Evolutionary conservation across 805 yeast genomes (phyloP).

Genomic region (Yamadazyma phyllophila): DNA sequence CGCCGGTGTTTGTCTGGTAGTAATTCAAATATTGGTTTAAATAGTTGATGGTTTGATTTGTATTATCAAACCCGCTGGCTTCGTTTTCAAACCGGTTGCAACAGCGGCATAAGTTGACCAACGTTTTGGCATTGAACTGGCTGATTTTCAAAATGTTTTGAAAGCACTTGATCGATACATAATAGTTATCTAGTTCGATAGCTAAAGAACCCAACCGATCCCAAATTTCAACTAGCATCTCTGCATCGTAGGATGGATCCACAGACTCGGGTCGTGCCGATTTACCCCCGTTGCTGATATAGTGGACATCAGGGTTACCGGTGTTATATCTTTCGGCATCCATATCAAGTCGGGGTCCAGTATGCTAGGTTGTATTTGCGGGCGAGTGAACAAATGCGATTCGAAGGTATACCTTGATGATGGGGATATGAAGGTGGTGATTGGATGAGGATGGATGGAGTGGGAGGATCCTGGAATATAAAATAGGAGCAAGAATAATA

Average conservation of each 20-base stretch:
- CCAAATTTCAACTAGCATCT: conserved; percentile 10
- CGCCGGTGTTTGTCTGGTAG: not conserved
- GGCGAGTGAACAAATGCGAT: conserved; percentile 1
- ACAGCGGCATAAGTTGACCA: conserved; percentile 3
- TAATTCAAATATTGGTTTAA: conserved; percentile 5
- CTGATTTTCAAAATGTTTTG: conserved; percentile 10
- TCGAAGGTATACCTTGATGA: not conserved
- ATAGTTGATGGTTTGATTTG: conserved; percentile 6
- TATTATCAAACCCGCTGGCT: conserved; percentile 5
- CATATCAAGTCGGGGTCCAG: conserved; percentile 1
- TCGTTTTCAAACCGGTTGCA: conserved; percentile 6
- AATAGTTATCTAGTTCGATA: conserved; percentile 6
- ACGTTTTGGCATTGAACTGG: conserved; percentile 1
- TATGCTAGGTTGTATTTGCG: not conserved
- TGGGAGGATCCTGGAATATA: not conserved
- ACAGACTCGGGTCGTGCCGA: too few species aligned
- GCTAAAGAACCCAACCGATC: conserved; percentile 10
- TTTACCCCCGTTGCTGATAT: not conserved
- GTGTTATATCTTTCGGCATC: not conserved
- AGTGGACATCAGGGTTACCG: not conserved
- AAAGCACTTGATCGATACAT: conserved; percentile 10
- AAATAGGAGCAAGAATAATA: not conserved
- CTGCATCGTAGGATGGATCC: not conserved
- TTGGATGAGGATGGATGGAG: not conserved
- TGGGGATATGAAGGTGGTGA: not conserved